Evolutionary conservation across 2,329 filamentous ascomycete genomes (phyloP).

Genomic region (Didymellaceae sp.): DNA sequence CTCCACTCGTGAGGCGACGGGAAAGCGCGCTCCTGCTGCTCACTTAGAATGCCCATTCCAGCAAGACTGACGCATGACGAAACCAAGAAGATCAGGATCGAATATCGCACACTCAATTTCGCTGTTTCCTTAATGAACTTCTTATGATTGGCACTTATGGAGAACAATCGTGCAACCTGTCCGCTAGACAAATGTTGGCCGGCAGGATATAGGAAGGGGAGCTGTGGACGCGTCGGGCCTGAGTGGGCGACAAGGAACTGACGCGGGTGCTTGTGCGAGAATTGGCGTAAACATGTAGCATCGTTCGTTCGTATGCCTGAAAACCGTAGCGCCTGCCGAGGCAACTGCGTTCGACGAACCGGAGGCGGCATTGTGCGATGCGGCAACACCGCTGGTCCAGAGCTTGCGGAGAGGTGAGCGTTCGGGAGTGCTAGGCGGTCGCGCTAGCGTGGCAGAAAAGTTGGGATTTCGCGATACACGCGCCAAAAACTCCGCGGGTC

Average conservation of each 20-base stretch:
- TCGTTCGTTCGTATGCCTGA: conserved; percentile 25
- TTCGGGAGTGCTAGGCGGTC: conserved; percentile 24
- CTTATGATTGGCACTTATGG: conserved; percentile 71
- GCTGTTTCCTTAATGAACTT: conserved; percentile 74
- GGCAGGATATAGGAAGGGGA: conserved; percentile 69
- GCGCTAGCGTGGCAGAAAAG: conserved; percentile 35
- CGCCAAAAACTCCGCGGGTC: conserved; percentile 15
- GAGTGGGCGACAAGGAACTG: conserved; percentile 55
- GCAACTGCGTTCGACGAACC: conserved; percentile 37
- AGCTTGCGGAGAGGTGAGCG: conserved; percentile 19
- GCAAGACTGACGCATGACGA: conserved; percentile 66
- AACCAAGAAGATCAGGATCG: conserved; percentile 69
- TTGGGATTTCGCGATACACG: conserved; percentile 20
- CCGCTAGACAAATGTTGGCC: conserved; percentile 48
- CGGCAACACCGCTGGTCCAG: conserved; percentile 6
- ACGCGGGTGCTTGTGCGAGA: conserved; percentile 64
- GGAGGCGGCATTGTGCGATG: conserved; percentile 38
- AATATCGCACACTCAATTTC: conserved; percentile 72
- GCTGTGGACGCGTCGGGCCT: conserved; percentile 62
- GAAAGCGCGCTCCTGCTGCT: conserved; percentile 74
- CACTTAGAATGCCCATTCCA: conserved; percentile 72
- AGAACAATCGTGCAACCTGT: conserved; percentile 72
- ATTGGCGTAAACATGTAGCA: conserved; percentile 54
- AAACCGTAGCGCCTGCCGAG: conserved; percentile 29
- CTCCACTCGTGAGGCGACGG: conserved; percentile 86